Percentiles rank a stretch among this genome's conserved stretches.
Conservation (phyloP, 495 filamentous ascomycete species). For the Schizothecium vesticola region DNA sequence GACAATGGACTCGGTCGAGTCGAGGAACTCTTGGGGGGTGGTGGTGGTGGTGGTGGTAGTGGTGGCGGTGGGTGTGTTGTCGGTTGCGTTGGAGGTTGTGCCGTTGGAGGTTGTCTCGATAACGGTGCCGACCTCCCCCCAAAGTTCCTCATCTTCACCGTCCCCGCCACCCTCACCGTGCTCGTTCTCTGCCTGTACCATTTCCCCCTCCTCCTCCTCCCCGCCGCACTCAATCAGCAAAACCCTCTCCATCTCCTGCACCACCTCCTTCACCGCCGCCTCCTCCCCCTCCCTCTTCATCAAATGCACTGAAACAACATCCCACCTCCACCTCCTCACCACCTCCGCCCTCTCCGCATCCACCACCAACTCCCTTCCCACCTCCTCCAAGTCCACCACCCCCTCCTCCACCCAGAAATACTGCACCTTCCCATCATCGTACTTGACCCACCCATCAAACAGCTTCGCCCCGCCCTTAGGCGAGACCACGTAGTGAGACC, state of each 20-base stretch:
- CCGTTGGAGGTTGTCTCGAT: too few relatives aligned
- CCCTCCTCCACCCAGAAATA: constrained; percentile 9
- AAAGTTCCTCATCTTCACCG: background rate
- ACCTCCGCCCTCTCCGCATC: constrained; percentile 1
- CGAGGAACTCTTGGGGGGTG: background rate
- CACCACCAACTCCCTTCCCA: background rate
- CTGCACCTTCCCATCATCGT: background rate
- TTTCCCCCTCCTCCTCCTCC: background rate
- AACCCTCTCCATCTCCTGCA: background rate
- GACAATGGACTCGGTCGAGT: background rate
- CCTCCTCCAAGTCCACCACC: background rate
- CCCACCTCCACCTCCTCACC: constrained; percentile 13
- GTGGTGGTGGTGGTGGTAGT: background rate
- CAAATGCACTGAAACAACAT: constrained; percentile 14
- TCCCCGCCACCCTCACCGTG: background rate
- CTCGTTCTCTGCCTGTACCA: background rate
- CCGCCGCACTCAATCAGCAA: constrained; percentile 4
- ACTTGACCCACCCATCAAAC: background rate
- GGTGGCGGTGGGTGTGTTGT: background rate
- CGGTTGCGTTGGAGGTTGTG: background rate
- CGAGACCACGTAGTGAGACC: background rate
- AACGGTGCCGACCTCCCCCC: background rate
- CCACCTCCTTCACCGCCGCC: background rate
- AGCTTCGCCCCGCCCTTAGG: background rate
- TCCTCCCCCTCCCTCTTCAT: background rate